A percentile compares a stretch with the other conserved stretches of the same genome.
These are phyloP conservation scores for Piromyces finnis DNA, from an alignment of 192 early-diverging fungal genomes.

Conservation along the genomic window DNA sequence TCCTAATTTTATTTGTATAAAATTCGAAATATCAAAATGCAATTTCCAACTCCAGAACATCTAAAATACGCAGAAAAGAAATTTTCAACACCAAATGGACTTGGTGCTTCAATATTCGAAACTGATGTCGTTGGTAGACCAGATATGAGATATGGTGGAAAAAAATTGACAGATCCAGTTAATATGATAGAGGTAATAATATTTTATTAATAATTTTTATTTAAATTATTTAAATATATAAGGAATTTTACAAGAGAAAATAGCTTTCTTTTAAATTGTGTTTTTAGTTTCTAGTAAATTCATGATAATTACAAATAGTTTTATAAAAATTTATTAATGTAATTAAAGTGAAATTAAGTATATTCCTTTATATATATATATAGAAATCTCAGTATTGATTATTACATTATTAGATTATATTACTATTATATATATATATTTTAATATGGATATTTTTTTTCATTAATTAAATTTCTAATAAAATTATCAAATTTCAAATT, in stretches of 20 bases:
- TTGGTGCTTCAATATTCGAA: conserved; percentile 17
- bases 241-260: no score
- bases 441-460: no score
- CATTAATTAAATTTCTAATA: background rate
- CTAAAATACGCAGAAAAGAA: background rate
- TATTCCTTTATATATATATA: no score
- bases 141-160: conserved; percentile 28
- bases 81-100: background rate
- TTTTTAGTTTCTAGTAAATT: no score
- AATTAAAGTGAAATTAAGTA: no score
- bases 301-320: no score
- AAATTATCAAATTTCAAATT: background rate
- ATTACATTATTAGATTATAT: no score
- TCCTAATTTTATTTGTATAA: background rate
- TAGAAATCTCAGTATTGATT: no score
- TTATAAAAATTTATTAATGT: no score
- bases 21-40: background rate
- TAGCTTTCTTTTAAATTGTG: no score
- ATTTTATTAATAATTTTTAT: background rate
- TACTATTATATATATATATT: no score
- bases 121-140: conserved; percentile 25
- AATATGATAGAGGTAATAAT: conserved; percentile 27
- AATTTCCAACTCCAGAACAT: background rate
- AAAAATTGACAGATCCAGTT: conserved; percentile 35
- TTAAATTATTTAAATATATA: no score